phyloP scores from a whole-genome alignment of 164 flowering plant species.

The Tetracentron sinense region DNA sequence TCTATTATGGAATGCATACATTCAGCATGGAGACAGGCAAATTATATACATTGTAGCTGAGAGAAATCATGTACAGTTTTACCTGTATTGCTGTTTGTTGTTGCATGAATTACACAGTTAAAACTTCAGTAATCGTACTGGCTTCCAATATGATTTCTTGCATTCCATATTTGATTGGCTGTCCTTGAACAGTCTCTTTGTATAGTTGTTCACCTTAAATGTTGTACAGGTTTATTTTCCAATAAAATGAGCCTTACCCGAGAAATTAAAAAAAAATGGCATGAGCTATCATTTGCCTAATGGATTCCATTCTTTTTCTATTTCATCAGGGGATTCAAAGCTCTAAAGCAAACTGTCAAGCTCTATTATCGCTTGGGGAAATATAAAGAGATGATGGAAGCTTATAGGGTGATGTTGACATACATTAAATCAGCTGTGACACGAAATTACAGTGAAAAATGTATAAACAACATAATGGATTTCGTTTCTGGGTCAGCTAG shows the following conservation, averaged over 20 bases:
- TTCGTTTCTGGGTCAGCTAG: slow-evolving; percentile 96
- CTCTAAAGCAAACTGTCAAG: slow-evolving; percentile 96
- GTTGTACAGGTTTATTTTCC: not conserved
- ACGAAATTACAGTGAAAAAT: slow-evolving; percentile 94
- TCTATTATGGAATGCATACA: too few species aligned
- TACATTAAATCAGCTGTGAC: slow-evolving; percentile 98
- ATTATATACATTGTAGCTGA: too few species aligned
- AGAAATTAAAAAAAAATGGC: not conserved
- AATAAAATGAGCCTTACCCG: not conserved
- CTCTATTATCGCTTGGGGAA: slow-evolving; percentile 84
- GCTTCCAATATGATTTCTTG: too few species aligned
- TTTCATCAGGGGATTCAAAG: slow-evolving; percentile 88
- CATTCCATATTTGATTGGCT: too few species aligned
- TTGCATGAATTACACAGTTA: not conserved
- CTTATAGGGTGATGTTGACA: slow-evolving; percentile 92
- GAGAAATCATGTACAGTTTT: too few species aligned
- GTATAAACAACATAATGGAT: slow-evolving; percentile 97
- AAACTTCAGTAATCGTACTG: not conserved
- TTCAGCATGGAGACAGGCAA: too few species aligned
- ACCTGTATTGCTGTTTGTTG: too few species aligned
- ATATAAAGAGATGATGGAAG: slow-evolving; percentile 93
- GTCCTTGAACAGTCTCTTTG: not conserved
- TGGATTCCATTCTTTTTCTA: slow-evolving; percentile 2
- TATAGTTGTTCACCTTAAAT: not conserved
- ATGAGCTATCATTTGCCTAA: not conserved